Base-by-base conservation (phyloP, 768 basidiomycete genomes). In the Boletus rubescentipes region DNA sequence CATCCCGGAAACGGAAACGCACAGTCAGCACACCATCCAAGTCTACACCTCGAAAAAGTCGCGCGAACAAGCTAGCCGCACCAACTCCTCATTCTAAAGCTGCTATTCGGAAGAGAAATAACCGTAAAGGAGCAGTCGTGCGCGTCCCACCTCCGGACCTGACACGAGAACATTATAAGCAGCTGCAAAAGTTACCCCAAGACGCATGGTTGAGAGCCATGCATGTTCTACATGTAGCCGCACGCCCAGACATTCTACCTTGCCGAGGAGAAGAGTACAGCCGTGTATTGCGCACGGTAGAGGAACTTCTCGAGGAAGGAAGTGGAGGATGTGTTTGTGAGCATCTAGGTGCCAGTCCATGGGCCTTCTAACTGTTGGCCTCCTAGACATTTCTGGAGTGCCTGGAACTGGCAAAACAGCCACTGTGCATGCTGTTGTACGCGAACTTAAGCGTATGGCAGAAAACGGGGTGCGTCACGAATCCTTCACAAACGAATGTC, bases 371-470 rank as follows among this genome's bases (percentile, higher is more conserved):
- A 60, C 46, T 49, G 14, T 49, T 14, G 10, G 9, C 6, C 15
- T 8, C 54, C 14, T 49, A 98, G 95, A 98, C 71, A 97, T 98
- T 44, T 94, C 95, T 8, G 96, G 97, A 9, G 93, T 98, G 8
- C 97, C 96, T n/a, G 96, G 97, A 8, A 98, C 96, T 2, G 96
- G 97, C 9, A 99, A 98, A 73, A 99, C 97, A 1, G 97, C 97
- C 0, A 98, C 97, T 0, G 94, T 98, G 0, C 95, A 98, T 62
- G 90, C 89, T 1, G 88, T 97, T 23, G 83, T 98, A 31, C 81
- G 91, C 35, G 91, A 96, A 66, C 77, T 98, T 11, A 94, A 92
- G 65, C 79, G 86, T 36, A 91, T 95, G 84, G 94, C 94, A 2
- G 81, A 89, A 66, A 78, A 83, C 50, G 85, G 83, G 58, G 92